Evolutionary conservation across 805 yeast species (phyloP).

Genomic region (Yarrowia bubula): DNA sequence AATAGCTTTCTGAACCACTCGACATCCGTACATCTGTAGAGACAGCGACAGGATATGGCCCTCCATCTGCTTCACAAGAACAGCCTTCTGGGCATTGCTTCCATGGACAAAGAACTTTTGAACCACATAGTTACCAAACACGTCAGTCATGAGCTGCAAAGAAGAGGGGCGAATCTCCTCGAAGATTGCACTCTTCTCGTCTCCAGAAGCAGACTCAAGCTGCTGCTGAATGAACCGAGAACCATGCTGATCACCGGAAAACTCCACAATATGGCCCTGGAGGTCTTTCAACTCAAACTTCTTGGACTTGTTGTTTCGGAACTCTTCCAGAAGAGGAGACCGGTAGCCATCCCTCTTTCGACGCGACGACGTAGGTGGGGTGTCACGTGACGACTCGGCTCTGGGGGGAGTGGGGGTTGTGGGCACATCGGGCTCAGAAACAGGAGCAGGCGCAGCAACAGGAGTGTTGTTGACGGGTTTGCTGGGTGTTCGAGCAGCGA

Average conservation of each 20-base stretch:
- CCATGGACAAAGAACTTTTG: conserved; percentile 92
- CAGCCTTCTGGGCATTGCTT: conserved; percentile 60
- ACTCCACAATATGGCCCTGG: conserved; percentile 83
- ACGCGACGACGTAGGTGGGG: conserved; percentile 20
- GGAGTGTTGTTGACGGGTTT: too few relatives aligned
- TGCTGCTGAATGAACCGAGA: conserved; percentile 94
- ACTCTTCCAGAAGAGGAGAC: conserved; percentile 73
- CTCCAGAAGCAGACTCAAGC: conserved; percentile 58
- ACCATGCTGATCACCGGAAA: conserved; percentile 95
- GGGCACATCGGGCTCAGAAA: neutral
- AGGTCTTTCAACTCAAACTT: conserved; percentile 70
- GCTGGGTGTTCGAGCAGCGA: too few relatives aligned
- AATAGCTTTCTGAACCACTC: conserved; percentile 93
- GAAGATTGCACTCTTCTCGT: conserved; percentile 77
- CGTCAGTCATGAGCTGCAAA: conserved; percentile 86
- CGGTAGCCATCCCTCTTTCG: conserved; percentile 23
- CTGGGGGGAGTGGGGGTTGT: conserved; percentile 16
- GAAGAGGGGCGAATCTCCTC: conserved; percentile 76
- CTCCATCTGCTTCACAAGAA: conserved; percentile 66
- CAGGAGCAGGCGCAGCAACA: neutral
- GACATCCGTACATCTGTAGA: conserved; percentile 95
- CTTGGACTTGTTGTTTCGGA: conserved; percentile 63
- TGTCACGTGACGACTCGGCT: neutral
- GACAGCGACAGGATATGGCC: conserved; percentile 75
- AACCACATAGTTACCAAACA: conserved; percentile 95